Evolutionary conservation across 805 yeast species (phyloP).

Genomic region (Yamadazyma endophytica): DNA sequence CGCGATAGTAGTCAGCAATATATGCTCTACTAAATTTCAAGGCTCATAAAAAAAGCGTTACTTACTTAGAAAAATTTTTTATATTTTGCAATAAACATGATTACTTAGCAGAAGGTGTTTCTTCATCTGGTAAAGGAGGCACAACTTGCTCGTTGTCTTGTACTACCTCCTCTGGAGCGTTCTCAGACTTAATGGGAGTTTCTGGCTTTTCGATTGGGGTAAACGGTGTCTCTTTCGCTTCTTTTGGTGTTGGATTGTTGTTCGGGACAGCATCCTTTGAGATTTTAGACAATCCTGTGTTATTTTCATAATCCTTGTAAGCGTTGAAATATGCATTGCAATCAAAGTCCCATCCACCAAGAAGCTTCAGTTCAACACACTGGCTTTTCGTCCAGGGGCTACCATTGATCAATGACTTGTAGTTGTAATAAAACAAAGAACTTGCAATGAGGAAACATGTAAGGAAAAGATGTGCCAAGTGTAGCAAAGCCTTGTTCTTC

Average conservation of each 20-base stretch:
- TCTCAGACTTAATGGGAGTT: conserved; percentile 1
- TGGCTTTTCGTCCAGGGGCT: conserved; percentile 67
- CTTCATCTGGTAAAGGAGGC: conserved; percentile 8
- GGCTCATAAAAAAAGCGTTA: too few relatives aligned
- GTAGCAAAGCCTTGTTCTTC: conserved; percentile 36
- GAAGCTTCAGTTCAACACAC: conserved; percentile 59
- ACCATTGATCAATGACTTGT: conserved; percentile 76
- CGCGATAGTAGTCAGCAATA: too few relatives aligned
- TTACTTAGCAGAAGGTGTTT: too few relatives aligned
- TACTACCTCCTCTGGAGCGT: conserved; percentile 2
- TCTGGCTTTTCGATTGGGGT: conserved; percentile 6
- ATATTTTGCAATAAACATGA: too few relatives aligned
- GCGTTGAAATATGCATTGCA: conserved; percentile 54
- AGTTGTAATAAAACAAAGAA: conserved; percentile 51
- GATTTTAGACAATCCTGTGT: conserved; percentile 5
- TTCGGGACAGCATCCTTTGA: conserved; percentile 14
- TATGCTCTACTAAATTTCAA: too few relatives aligned
- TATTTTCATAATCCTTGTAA: conserved; percentile 13
- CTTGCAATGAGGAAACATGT: conserved; percentile 47
- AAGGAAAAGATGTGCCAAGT: conserved; percentile 42
- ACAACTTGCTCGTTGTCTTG: conserved; percentile 6
- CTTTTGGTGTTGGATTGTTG: conserved; percentile 14
- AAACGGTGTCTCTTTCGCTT: conserved; percentile 21
- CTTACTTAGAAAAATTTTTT: too few relatives aligned
- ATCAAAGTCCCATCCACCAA: conserved; percentile 82